A percentile compares a stretch with the other conserved stretches of the same genome.
These are phyloP conservation scores for Colletotrichum tropicale DNA, from an alignment of 2,329 filamentous ascomycete genomes.

Conservation along the genomic window DNA sequence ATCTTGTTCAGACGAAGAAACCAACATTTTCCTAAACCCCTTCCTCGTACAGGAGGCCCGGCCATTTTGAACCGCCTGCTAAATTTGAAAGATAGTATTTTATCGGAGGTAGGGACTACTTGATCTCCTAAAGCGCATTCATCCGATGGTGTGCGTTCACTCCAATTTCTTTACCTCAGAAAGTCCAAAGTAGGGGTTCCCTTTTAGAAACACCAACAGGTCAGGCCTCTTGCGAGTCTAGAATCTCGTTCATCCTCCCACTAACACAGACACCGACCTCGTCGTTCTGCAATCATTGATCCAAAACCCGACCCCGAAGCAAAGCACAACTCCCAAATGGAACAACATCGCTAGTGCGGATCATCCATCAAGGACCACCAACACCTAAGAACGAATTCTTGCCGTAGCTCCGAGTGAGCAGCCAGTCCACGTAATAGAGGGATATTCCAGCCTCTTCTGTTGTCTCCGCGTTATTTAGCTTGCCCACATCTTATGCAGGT, in stretches of 20 bases:
- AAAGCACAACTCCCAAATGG: too few relatives aligned
- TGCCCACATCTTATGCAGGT: too few relatives aligned
- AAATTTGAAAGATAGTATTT: fast-evolving
- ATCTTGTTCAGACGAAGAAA: fast-evolving
- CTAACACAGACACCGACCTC: fast-evolving
- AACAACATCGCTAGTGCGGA: too few relatives aligned
- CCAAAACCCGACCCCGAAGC: too few relatives aligned
- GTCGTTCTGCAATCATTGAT: too few relatives aligned
- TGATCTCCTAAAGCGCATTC: fast-evolving
- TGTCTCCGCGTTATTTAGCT: too few relatives aligned
- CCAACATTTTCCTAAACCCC: fast-evolving
- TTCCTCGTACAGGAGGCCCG: fast-evolving
- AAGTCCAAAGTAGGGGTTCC: too few relatives aligned
- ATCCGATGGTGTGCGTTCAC: fast-evolving
- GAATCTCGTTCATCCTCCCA: not conserved
- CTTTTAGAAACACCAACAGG: too few relatives aligned
- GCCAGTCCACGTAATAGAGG: not conserved
- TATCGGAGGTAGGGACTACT: not conserved
- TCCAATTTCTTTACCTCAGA: fast-evolving
- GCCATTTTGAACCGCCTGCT: fast-evolving
- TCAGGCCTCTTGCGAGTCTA: fast-evolving
- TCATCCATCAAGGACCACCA: not conserved
- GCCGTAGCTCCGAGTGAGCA: not conserved
- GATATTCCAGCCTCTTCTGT: not conserved
- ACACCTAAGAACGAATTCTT: not conserved